Conservation (phyloP, 2,329 filamentous ascomycete genomes). For the Proliferodiscus dingleyae region DNA sequence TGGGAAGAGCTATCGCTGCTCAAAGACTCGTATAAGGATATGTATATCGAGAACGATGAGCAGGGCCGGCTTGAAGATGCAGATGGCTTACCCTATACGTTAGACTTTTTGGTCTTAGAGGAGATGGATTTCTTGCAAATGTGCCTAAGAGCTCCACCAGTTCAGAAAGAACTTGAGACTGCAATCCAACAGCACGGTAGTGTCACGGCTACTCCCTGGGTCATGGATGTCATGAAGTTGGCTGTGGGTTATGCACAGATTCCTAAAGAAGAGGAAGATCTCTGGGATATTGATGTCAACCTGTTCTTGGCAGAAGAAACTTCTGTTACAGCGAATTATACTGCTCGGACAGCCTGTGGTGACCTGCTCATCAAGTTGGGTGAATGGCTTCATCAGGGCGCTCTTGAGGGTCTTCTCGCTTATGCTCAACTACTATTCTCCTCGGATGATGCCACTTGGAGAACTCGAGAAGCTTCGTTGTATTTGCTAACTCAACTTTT, state of each 20-base stretch:
- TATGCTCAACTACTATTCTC: conserved; percentile 73
- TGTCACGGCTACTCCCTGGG: conserved; percentile 67
- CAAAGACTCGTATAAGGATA: conserved; percentile 67
- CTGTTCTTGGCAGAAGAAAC: conserved; percentile 94
- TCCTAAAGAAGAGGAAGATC: conserved; percentile 82
- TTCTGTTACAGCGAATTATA: conserved; percentile 93
- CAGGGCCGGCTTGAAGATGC: conserved; percentile 87
- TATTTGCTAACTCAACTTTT: conserved; percentile 82
- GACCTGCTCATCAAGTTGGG: conserved; percentile 89
- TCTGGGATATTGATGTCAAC: conserved; percentile 97
- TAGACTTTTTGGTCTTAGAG: conserved; percentile 90
- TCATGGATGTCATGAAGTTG: conserved; percentile 82
- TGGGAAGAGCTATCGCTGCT: conserved; percentile 82
- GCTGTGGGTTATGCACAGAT: conserved; percentile 84
- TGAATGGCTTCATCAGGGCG: conserved; percentile 76
- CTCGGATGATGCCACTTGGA: conserved; percentile 47
- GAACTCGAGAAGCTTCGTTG: conserved; percentile 71
- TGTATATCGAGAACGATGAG: conserved; percentile 81
- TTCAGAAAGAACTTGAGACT: conserved; percentile 81
- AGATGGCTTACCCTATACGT: conserved; percentile 86
- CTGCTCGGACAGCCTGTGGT: conserved; percentile 84
- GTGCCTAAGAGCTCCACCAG: conserved; percentile 80
- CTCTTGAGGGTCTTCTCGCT: conserved; percentile 72
- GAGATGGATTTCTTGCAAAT: conserved; percentile 93
- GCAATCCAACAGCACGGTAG: conserved; percentile 61